Base-by-base conservation (phyloP, 179 eudicot species). In the Vitellaria paradoxa region DNA sequence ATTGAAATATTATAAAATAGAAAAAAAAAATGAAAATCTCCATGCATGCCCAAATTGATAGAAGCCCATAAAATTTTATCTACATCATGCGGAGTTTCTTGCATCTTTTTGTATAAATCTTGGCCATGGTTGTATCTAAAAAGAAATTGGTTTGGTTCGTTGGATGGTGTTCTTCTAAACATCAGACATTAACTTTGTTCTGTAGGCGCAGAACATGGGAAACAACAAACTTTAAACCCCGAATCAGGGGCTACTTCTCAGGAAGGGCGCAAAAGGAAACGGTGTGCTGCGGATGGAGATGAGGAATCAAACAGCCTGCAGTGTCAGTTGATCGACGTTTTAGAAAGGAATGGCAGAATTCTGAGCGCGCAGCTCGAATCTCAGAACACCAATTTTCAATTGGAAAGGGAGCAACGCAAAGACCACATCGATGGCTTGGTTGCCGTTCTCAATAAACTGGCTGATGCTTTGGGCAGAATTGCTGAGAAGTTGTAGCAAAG, bases 381-480 rank as follows among this genome's bases (percentile, higher is more conserved):
- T 77, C 96, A 93, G 17, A 91, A 91, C 87, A 76, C 81, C 50
- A 88, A 90, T 76, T 74, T 75, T 23, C 85, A 80, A 78, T 75
- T 88, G 67, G 98, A 93, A 18, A 87, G 94, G 79, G 93, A 89
- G 83, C 93, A 91, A 70, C 86, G 91, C 45, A 91, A 84, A 76
- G 94, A 88, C 53, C 87, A 89, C 77, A 78, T 85, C 45, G 71
- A 80, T 84, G 83, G 87, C 84, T 84, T 92, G 72, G 84, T 92
- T 74, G 79, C 85, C 60, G 98, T 89, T 74, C 89, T 93, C 37
- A 80, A 82, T 82, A 93, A 92, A 80, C 89, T 93, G 50, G 95
- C 95, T 20, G 93, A 92, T 88, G 92, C 98, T 59, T 63, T 93
- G 73, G 92, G 91, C 65, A 88, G 86, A 81, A 92, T 93, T 61